These are phyloP conservation scores for Camelina sativa DNA, from an alignment of 345 rosid genomes.

Conservation along the genomic window DNA sequence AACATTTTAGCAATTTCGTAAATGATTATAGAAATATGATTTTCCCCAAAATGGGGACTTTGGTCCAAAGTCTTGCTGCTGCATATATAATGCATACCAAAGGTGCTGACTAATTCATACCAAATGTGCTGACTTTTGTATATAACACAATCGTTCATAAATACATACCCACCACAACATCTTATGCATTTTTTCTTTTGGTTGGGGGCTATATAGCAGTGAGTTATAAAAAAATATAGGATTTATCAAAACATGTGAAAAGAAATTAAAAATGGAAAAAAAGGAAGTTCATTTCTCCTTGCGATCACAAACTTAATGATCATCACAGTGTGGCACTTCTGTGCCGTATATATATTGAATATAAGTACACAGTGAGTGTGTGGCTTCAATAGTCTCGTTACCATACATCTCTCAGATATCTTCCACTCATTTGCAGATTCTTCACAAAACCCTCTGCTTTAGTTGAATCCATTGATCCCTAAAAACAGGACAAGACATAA, in stretches of 20 bases:
- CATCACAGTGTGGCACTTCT: conserved; percentile 27
- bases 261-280: conserved; percentile 12
- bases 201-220: conserved; percentile 31
- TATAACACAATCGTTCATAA: conserved; percentile 36
- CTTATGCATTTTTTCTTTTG: conserved; percentile 17
- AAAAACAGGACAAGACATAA: conserved; percentile 25
- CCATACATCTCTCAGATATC: conserved; percentile 87
- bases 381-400: conserved; percentile 27
- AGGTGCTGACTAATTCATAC: conserved; percentile 27
- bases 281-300: conserved; percentile 6
- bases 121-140: conserved; percentile 32
- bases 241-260: conserved; percentile 15
- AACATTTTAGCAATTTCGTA: neutral
- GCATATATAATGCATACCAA: conserved; percentile 33
- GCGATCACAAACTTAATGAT: conserved; percentile 42
- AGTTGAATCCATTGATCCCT: conserved; percentile 82
- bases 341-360: conserved; percentile 29
- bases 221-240: conserved; percentile 27
- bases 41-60: conserved; percentile 2
- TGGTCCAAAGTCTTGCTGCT: conserved; percentile 8
- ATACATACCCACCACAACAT: conserved; percentile 26
- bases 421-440: conserved; percentile 81
- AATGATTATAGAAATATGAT: neutral
- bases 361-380: conserved; percentile 35
- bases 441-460: conserved; percentile 90